Percentiles rank a stretch among this genome's conserved stretches.
Evolutionary conservation across 208 protist species (phyloP).

Genomic region (Trypanosoma rangeli): DNA sequence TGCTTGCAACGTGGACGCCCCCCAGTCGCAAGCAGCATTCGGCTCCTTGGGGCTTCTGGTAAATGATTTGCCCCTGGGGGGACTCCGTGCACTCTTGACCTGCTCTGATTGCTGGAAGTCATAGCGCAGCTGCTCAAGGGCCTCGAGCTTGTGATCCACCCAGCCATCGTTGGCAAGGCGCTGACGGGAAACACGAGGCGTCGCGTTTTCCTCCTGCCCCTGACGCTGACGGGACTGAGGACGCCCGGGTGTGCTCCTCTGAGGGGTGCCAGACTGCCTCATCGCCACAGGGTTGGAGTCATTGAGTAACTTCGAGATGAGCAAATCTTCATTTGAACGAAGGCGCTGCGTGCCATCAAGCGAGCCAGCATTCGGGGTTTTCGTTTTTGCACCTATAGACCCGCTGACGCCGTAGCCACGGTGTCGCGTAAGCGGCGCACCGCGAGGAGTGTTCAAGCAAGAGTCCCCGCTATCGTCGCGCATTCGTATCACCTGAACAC

Average conservation of each 20-base stretch:
- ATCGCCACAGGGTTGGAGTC: neutral
- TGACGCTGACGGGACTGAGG: neutral
- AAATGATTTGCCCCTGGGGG: conserved; percentile 11
- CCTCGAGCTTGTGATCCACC: conserved; percentile 24
- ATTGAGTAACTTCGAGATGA: neutral
- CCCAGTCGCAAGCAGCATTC: neutral
- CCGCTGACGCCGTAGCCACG: neutral
- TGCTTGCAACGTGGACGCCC: neutral
- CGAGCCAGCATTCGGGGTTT: neutral
- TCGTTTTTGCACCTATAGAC: neutral
- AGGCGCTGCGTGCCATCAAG: neutral
- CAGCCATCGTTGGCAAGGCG: conserved; percentile 27
- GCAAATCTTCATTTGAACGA: neutral
- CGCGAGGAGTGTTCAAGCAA: neutral
- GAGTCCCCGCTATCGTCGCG: neutral
- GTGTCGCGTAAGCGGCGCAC: neutral
- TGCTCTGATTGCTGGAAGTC: conserved; percentile 32
- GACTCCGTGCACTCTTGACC: conserved; percentile 23
- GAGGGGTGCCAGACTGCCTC: neutral
- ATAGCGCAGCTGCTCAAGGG: conserved; percentile 35
- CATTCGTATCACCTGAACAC: neutral
- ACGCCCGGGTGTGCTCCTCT: neutral
- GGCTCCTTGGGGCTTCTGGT: neutral
- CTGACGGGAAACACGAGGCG: conserved; percentile 9
- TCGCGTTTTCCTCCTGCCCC: conserved; percentile 10